Conservation (phyloP, 2,329 filamentous ascomycete genomes). For the Aciculosporium take region DNA sequence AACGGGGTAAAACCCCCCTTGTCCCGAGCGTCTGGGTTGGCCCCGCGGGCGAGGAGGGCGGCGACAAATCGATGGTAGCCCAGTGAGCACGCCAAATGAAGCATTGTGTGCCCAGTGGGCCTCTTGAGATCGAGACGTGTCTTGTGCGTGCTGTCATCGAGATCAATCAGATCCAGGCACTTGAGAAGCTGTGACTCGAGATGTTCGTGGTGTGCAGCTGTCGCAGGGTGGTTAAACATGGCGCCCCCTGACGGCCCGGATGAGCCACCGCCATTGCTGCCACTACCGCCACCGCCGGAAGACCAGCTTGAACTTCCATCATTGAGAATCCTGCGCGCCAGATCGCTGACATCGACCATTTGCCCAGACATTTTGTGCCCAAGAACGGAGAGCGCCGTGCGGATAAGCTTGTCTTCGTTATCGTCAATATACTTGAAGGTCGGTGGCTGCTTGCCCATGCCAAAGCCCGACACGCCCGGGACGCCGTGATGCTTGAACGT, state of each 20-base stretch:
- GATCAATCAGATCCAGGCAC: conserved; percentile 64
- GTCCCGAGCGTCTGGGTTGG: conserved; percentile 60
- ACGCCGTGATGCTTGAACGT: conserved; percentile 45
- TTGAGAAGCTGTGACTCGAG: conserved; percentile 56
- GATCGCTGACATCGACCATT: conserved; percentile 44
- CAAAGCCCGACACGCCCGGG: conserved; percentile 21
- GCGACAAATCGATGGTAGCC: conserved; percentile 64
- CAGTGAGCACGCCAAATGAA: conserved; percentile 64
- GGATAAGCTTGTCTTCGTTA: conserved; percentile 52
- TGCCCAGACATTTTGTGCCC: conserved; percentile 50
- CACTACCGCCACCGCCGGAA: conserved; percentile 16
- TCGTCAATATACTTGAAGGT: conserved; percentile 64
- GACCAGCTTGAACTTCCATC: conserved; percentile 34
- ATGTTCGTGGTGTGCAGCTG: conserved; percentile 29
- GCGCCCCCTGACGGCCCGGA: conserved; percentile 27
- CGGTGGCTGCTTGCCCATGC: conserved; percentile 27
- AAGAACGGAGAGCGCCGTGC: conserved; percentile 50
- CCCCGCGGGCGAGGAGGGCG: conserved; percentile 62
- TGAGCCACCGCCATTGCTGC: conserved; percentile 13
- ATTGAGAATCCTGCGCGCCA: conserved; percentile 46
- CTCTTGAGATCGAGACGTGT: conserved; percentile 52
- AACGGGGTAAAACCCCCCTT: conserved; percentile 69
- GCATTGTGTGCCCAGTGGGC: conserved; percentile 62
- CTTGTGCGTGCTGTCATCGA: conserved; percentile 56
- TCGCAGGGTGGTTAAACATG: conserved; percentile 25